These are phyloP conservation scores for Microstegium vimineum DNA, from an alignment of 176 grass and related monocot species.

Conservation along the genomic window DNA sequence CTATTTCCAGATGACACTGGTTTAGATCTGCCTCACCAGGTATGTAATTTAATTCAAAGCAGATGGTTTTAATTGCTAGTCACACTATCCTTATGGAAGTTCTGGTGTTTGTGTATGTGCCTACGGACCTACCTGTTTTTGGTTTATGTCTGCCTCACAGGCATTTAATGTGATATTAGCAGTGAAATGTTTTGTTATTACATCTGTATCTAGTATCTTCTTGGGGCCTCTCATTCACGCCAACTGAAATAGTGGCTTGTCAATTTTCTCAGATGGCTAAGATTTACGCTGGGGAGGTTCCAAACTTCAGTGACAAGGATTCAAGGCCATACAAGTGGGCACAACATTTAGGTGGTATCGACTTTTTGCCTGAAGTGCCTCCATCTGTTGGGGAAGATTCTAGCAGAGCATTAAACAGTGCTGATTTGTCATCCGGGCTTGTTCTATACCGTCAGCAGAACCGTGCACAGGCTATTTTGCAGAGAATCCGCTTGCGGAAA, in stretches of 20 bases:
- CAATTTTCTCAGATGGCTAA: constrained; percentile 73
- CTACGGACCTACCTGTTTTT: not conserved
- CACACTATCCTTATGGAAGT: not conserved
- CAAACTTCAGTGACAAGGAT: constrained; percentile 67
- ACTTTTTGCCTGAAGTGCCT: constrained; percentile 84
- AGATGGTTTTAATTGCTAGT: constrained; percentile 9
- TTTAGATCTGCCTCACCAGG: constrained; percentile 85
- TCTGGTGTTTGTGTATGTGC: not conserved
- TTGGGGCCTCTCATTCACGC: not conserved
- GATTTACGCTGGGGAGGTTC: constrained; percentile 59
- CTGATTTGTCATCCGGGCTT: constrained; percentile 68
- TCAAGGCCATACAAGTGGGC: constrained; percentile 95
- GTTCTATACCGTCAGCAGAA: constrained; percentile 74
- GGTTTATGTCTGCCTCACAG: not conserved
- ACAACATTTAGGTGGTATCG: constrained; percentile 92
- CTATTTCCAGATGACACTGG: constrained; percentile 97
- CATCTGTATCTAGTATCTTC: not conserved
- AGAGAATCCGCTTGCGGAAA: constrained; percentile 83
- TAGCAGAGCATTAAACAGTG: constrained; percentile 40
- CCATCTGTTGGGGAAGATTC: constrained; percentile 33
- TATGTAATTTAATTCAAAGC: constrained; percentile 16
- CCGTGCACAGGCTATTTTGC: constrained; percentile 79
- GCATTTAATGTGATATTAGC: not conserved
- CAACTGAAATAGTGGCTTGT: constrained; percentile 15
- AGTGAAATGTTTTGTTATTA: not conserved